These are phyloP conservation scores for Candida chauliodis DNA, from an alignment of 805 yeast species.

Conservation along the genomic window DNA sequence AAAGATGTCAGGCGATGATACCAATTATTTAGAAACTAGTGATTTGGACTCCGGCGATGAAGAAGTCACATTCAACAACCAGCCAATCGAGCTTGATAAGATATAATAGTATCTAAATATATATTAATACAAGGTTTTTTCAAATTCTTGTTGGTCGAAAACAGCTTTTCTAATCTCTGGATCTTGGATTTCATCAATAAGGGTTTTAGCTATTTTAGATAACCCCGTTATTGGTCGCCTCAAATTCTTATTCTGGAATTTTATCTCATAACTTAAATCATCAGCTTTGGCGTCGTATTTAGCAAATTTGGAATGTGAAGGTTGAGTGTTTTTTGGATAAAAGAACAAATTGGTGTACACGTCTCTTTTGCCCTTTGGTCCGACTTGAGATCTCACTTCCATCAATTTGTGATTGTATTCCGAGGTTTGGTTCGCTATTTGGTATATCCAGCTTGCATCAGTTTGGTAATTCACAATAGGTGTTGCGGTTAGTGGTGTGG, in stretches of 20 bases:
- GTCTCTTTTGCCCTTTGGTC: constrained; percentile 64
- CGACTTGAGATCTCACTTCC: constrained; percentile 53
- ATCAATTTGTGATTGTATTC: constrained; percentile 63
- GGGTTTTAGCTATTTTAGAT: constrained; percentile 49
- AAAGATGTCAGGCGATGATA: constrained; percentile 11
- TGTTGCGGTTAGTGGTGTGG: constrained; percentile 26
- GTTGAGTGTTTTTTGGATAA: constrained; percentile 74
- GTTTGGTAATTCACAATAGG: constrained; percentile 41
- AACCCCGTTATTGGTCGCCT: constrained; percentile 63
- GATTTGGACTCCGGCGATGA: constrained; percentile 16
- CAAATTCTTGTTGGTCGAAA: constrained; percentile 54
- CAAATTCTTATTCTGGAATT: constrained; percentile 41
- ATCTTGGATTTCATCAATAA: constrained; percentile 53
- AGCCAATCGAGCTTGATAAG: constrained; percentile 1
- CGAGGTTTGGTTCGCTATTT: constrained; percentile 75
- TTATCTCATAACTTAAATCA: constrained; percentile 43
- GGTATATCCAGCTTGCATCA: constrained; percentile 80
- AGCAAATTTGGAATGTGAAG: constrained; percentile 39
- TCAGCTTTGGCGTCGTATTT: constrained; percentile 24
- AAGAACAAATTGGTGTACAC: constrained; percentile 81
- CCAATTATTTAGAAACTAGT: constrained; percentile 9
- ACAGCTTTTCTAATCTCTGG: constrained; percentile 61
- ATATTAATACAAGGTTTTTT: constrained; percentile 18
- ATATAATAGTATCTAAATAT: constrained; percentile 1
- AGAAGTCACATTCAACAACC: constrained; percentile 10